Percentiles rank a stretch among this genome's conserved stretches.
These are phyloP conservation scores for Nephelium lappaceum DNA, from an alignment of 345 rosid species.

Conservation along the genomic window DNA sequence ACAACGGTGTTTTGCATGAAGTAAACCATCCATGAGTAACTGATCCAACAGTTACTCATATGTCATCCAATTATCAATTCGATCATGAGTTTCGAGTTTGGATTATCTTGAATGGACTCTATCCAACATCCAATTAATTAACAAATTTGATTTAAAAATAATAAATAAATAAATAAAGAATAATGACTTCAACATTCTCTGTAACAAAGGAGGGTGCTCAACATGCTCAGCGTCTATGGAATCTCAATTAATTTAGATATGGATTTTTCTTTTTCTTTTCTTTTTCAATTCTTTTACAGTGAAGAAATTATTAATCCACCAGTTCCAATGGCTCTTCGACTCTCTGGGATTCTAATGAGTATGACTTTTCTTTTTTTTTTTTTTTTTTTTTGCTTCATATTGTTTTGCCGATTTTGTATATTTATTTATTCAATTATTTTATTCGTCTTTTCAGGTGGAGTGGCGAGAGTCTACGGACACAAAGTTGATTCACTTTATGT, in stretches of 20 bases:
- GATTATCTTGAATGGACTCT: too few species aligned
- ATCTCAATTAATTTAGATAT: constrained; percentile 12
- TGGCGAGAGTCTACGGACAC: constrained; percentile 85
- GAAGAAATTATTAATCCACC: constrained; percentile 93
- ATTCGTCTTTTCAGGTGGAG: constrained; percentile 61
- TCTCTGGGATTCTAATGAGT: constrained; percentile 95
- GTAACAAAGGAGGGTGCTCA: constrained; percentile 72
- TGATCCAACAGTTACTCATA: too few species aligned
- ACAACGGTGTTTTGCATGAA: too few species aligned
- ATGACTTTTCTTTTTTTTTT: not conserved
- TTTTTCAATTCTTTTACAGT: constrained; percentile 32
- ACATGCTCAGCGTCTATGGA: constrained; percentile 46
- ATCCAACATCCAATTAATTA: too few species aligned
- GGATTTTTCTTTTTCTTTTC: not conserved
- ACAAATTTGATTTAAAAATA: too few species aligned
- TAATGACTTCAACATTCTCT: constrained; percentile 7
- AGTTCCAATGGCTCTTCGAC: constrained; percentile 90
- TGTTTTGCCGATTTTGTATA: constrained; percentile 2
- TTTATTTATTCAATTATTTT: not conserved
- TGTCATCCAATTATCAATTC: too few species aligned
- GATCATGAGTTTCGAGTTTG: too few species aligned
- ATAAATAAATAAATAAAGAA: too few species aligned
- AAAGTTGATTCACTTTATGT: constrained; percentile 88
- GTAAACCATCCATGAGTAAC: too few species aligned
- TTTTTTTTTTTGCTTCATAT: not conserved